Conservation (phyloP, 805 yeast species). For the Wickerhamomyces mucosus region DNA sequence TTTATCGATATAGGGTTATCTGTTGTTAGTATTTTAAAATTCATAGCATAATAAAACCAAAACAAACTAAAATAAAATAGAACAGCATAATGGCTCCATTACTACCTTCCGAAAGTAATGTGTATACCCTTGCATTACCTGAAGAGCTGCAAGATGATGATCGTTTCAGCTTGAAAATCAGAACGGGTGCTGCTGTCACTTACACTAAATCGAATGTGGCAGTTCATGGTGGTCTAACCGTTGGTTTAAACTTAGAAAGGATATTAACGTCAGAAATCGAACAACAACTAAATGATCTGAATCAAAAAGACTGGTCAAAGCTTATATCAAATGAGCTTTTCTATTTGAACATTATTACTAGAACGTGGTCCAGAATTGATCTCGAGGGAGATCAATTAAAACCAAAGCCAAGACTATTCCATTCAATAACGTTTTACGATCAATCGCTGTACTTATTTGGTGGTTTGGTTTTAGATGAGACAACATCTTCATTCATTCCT, state of each 20-base stretch:
- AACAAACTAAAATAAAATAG: too few species aligned
- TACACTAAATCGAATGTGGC: slow-evolving; percentile 51
- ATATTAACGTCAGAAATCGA: slow-evolving; percentile 10
- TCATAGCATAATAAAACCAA: too few species aligned
- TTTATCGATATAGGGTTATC: too few species aligned
- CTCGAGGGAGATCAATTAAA: slow-evolving; percentile 11
- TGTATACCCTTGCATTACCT: slow-evolving; percentile 50
- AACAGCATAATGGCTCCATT: slow-evolving; percentile 50
- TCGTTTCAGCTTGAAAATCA: slow-evolving; percentile 42
- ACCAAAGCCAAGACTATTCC: slow-evolving; percentile 38
- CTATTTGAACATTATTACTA: slow-evolving; percentile 45
- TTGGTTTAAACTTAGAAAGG: slow-evolving; percentile 30
- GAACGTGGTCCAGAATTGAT: slow-evolving; percentile 43
- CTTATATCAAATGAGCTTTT: slow-evolving; percentile 54
- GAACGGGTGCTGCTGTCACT: slow-evolving; percentile 61
- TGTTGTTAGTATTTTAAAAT: too few species aligned
- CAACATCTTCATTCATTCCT: slow-evolving; percentile 31
- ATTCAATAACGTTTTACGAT: slow-evolving; percentile 42
- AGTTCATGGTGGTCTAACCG: slow-evolving; percentile 59
- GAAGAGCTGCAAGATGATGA: slow-evolving; percentile 35
- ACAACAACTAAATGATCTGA: slow-evolving; percentile 4
- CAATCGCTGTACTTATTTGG: slow-evolving; percentile 53
- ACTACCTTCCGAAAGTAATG: slow-evolving; percentile 54
- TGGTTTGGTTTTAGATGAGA: slow-evolving; percentile 40
- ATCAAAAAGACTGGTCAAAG: slow-evolving; percentile 3